Percentiles rank a stretch among this genome's conserved stretches.
Conservation (phyloP, 495 filamentous ascomycete species). For the Talaromyces adpressus region DNA sequence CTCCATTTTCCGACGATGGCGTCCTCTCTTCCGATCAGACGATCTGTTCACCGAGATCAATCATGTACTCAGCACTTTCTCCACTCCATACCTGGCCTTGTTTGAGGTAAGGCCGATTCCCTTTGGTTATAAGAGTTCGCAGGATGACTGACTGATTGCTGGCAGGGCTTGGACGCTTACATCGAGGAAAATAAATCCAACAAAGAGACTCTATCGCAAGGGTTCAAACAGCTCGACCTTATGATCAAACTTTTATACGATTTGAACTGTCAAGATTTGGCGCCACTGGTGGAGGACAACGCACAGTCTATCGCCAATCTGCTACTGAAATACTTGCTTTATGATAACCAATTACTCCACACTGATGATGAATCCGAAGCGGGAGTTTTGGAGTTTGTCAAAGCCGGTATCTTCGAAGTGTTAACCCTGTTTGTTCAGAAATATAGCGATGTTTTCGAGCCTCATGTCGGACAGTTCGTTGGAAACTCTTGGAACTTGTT, state of each 20-base stretch:
- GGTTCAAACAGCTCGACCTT: slow-evolving; percentile 76
- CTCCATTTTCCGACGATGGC: slow-evolving; percentile 95
- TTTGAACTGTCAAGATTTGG: slow-evolving; percentile 91
- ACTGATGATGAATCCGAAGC: slow-evolving; percentile 84
- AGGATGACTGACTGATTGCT: slow-evolving; percentile 9
- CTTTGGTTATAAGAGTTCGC: background rate
- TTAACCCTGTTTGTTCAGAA: slow-evolving; percentile 84
- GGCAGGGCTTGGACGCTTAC: slow-evolving; percentile 65
- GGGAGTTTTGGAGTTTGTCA: slow-evolving; percentile 73
- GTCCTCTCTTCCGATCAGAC: slow-evolving; percentile 86
- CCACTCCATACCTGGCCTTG: slow-evolving; percentile 69
- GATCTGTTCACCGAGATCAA: slow-evolving; percentile 88
- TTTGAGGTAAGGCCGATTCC: slow-evolving; percentile 49
- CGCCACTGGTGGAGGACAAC: slow-evolving; percentile 85
- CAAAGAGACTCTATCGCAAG: slow-evolving; percentile 60
- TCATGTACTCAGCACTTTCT: slow-evolving; percentile 82
- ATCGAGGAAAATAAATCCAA: slow-evolving; percentile 71
- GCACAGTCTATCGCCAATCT: slow-evolving; percentile 65
- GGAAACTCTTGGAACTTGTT: slow-evolving; percentile 84
- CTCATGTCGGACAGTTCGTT: slow-evolving; percentile 72
- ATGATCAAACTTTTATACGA: slow-evolving; percentile 91
- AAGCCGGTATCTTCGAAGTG: slow-evolving; percentile 86
- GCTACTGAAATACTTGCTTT: slow-evolving; percentile 88
- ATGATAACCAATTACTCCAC: slow-evolving; percentile 72
- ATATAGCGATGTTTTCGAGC: slow-evolving; percentile 86